phyloP scores from a whole-genome alignment of 768 basidiomycete species.

The Psilocybe cyanescens region DNA sequence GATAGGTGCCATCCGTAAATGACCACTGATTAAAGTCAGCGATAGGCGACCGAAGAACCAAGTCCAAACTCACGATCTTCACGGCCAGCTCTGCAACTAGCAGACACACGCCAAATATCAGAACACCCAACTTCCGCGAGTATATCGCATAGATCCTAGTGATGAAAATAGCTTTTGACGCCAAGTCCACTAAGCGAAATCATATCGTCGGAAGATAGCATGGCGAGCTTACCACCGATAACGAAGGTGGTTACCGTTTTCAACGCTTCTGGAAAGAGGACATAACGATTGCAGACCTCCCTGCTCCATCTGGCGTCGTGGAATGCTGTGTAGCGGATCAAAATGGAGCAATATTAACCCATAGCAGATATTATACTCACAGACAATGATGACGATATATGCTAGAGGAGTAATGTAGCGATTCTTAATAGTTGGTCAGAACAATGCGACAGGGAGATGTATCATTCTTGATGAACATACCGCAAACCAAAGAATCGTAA shows the following conservation, averaged over 20 bases:
- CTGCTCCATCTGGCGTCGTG: constrained; percentile 33
- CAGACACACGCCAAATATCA: constrained; percentile 21
- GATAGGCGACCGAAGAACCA: not conserved
- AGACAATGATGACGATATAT: constrained; percentile 38
- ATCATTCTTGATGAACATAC: not conserved
- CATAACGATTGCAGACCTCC: constrained; percentile 34
- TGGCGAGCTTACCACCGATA: constrained; percentile 31
- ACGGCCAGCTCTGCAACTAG: constrained; percentile 30
- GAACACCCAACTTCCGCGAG: constrained; percentile 20
- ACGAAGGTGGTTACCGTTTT: constrained; percentile 34
- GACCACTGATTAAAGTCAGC: constrained; percentile 30
- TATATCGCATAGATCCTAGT: constrained; percentile 35
- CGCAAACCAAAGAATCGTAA: constrained; percentile 30
- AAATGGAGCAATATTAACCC: not conserved
- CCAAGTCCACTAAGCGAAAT: not conserved
- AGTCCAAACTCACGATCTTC: constrained; percentile 33
- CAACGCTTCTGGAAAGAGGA: constrained; percentile 38
- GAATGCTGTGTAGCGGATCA: constrained; percentile 26
- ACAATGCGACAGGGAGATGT: not conserved
- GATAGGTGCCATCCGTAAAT: constrained; percentile 36
- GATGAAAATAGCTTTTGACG: constrained; percentile 32
- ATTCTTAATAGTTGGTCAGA: constrained; percentile 26
- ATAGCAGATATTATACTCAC: constrained; percentile 21
- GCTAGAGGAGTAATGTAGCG: constrained; percentile 39
- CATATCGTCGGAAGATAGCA: not conserved